A percentile compares a stretch with the other conserved stretches of the same genome.
Evolutionary conservation across 169 alveolate species (phyloP).

Genomic region (Plasmodium fragile): DNA sequence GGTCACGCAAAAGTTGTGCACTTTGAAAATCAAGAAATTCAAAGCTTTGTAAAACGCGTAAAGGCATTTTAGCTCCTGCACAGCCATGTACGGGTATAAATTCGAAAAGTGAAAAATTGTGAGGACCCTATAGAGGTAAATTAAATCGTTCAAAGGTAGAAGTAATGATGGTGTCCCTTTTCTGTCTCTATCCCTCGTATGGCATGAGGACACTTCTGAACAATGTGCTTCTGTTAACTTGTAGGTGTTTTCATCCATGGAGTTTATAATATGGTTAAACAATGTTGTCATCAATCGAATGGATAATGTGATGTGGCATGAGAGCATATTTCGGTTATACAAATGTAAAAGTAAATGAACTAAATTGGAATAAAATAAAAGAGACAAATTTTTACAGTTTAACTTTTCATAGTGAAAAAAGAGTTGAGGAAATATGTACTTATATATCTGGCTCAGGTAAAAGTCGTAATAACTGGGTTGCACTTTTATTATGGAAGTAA

Average conservation of each 20-base stretch:
- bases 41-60: slow-evolving; percentile 32
- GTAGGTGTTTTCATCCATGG: slow-evolving; percentile 31
- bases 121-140: slow-evolving; percentile 57
- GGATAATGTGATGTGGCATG: slow-evolving; percentile 22
- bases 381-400: slow-evolving; percentile 44
- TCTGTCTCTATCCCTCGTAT: slow-evolving; percentile 15
- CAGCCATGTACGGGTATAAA: slow-evolving; percentile 57
- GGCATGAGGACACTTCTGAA: slow-evolving; percentile 16
- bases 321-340: neutral
- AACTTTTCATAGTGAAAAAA: slow-evolving; percentile 49
- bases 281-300: neutral
- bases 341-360: slow-evolving; percentile 58
- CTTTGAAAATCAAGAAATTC: slow-evolving; percentile 40
- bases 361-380: slow-evolving; percentile 76
- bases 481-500: slow-evolving; percentile 51
- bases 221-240: neutral
- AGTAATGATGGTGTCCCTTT: neutral
- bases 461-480: slow-evolving; percentile 23
- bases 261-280: slow-evolving; percentile 50
- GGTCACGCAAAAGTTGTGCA: slow-evolving; percentile 25
- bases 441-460: slow-evolving; percentile 32
- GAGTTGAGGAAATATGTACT: slow-evolving; percentile 5
- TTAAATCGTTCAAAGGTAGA: slow-evolving; percentile 30
- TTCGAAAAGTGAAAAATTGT: slow-evolving; percentile 47
- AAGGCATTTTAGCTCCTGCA: slow-evolving; percentile 32